A percentile compares a stretch with the other conserved stretches of the same genome.
Conservation (phyloP, 2,329 filamentous ascomycete genomes). For the Chalaropsis ovoidea region DNA sequence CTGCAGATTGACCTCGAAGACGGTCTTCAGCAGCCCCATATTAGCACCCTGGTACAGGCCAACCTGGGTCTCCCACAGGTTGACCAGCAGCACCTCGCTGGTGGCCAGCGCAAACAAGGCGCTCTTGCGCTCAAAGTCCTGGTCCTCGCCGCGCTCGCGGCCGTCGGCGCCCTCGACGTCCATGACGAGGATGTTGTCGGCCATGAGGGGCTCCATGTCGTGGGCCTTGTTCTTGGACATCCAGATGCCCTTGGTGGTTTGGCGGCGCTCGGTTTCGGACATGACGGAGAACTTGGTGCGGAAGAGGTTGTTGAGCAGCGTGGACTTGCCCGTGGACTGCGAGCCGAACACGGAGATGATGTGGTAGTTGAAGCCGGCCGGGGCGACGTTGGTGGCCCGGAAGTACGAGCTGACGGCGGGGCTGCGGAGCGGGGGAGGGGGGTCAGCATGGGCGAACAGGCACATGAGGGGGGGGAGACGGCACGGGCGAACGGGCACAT, state of each 20-base stretch:
- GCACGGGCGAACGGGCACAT: too few relatives aligned
- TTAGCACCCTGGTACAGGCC: conserved; percentile 96
- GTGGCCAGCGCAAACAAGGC: conserved; percentile 94
- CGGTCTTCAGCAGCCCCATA: conserved; percentile 96
- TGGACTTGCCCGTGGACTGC: conserved; percentile 97
- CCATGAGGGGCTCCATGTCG: conserved; percentile 55
- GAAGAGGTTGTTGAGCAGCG: conserved; percentile 89
- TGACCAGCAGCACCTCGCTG: conserved; percentile 94
- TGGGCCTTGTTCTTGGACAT: conserved; percentile 89
- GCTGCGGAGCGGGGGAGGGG: conserved; percentile 39
- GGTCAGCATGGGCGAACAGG: conserved; percentile 24
- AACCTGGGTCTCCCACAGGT: conserved; percentile 99
- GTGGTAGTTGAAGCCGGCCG: conserved; percentile 96
- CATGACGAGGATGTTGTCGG: conserved; percentile 98
- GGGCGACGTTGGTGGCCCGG: conserved; percentile 64
- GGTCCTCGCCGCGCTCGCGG: conserved; percentile 89
- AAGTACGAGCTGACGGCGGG: conserved; percentile 73
- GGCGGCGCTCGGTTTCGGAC: conserved; percentile 84
- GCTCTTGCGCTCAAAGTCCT: conserved; percentile 98
- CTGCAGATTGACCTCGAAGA: conserved; percentile 97
- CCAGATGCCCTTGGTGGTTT: conserved; percentile 99
- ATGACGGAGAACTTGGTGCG: conserved; percentile 95
- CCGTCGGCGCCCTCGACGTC: conserved; percentile 97
- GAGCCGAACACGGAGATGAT: conserved; percentile 98
- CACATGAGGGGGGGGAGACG: conserved; percentile 13